phyloP scores from a whole-genome alignment of 2,329 filamentous ascomycete genomes.

The Penicillium sp. region DNA sequence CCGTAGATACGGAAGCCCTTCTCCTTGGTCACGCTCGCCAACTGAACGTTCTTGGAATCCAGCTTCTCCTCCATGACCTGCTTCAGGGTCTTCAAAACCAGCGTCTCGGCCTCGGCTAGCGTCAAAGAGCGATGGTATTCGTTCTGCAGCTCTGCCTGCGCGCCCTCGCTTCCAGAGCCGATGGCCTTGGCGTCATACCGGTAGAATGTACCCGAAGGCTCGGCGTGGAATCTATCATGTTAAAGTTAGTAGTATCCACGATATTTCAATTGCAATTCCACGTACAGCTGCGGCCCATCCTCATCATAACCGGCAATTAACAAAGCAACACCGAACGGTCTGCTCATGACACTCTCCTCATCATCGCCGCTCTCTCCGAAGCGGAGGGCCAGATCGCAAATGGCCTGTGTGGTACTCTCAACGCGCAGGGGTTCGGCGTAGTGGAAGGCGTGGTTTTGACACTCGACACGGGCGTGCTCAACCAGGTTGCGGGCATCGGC shows the following conservation, averaged over 20 bases:
- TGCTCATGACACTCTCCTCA: slow-evolving; percentile 97
- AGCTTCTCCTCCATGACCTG: slow-evolving; percentile 99
- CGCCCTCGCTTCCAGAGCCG: slow-evolving; percentile 93
- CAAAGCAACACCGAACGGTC: slow-evolving; percentile 93
- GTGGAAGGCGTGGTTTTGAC: slow-evolving; percentile 96
- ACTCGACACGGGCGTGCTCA: slow-evolving; percentile 96
- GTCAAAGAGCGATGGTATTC: slow-evolving; percentile 98
- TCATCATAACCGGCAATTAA: slow-evolving; percentile 97
- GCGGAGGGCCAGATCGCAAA: slow-evolving; percentile 92
- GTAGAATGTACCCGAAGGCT: slow-evolving; percentile 97
- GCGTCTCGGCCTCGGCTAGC: slow-evolving; percentile 85
- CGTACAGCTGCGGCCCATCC: slow-evolving; percentile 84
- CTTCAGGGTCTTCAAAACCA: slow-evolving; percentile 96
- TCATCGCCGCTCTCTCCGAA: slow-evolving; percentile 97
- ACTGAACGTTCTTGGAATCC: slow-evolving; percentile 96
- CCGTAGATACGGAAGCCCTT: slow-evolving; percentile 98
- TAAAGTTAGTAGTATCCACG: background rate
- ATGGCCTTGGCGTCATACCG: slow-evolving; percentile 99
- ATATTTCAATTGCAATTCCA: slow-evolving; percentile 7
- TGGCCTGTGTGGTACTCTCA: slow-evolving; percentile 97
- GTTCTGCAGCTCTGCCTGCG: slow-evolving; percentile 96
- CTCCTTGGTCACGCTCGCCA: slow-evolving; percentile 96
- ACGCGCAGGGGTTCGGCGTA: slow-evolving; percentile 93
- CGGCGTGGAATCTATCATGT: slow-evolving; percentile 75
- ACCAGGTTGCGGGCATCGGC: slow-evolving; percentile 97